Percentiles rank a stretch among this genome's conserved stretches.
Evolutionary conservation across 2,329 filamentous ascomycete genomes (phyloP).

Genomic region (Plenodomus tracheiphilus): DNA sequence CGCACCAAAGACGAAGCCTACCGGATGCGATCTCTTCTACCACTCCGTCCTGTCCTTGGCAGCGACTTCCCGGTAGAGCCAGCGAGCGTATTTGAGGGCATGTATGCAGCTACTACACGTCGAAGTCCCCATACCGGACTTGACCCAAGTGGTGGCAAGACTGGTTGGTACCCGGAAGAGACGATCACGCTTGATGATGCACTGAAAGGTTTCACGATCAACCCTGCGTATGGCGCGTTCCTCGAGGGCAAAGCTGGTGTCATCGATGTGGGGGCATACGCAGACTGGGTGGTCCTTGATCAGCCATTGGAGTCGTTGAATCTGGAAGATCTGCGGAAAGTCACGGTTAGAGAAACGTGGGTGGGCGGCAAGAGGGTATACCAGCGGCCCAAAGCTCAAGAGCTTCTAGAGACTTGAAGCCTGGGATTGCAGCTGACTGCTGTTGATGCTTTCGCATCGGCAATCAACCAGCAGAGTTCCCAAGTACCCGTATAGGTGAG

Average conservation of each 20-base stretch:
- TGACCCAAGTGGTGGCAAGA: slow-evolving; percentile 48
- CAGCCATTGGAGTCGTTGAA: slow-evolving; percentile 56
- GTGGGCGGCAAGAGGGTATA: slow-evolving; percentile 58
- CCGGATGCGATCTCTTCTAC: slow-evolving; percentile 65
- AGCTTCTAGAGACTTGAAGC: neutral
- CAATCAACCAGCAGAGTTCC: too few species aligned
- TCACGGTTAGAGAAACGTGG: slow-evolving; percentile 69
- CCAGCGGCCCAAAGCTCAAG: slow-evolving; percentile 11
- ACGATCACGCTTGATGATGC: slow-evolving; percentile 63
- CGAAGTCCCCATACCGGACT: slow-evolving; percentile 57
- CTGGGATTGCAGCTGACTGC: neutral
- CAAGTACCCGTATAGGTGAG: too few species aligned
- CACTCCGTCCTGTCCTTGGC: slow-evolving; percentile 61
- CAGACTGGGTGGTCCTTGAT: slow-evolving; percentile 73
- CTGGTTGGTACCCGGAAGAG: slow-evolving; percentile 65
- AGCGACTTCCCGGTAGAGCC: slow-evolving; percentile 75
- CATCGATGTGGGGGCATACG: slow-evolving; percentile 63
- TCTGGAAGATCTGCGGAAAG: slow-evolving; percentile 55
- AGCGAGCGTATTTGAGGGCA: slow-evolving; percentile 67
- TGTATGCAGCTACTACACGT: slow-evolving; percentile 69
- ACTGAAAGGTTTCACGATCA: slow-evolving; percentile 63
- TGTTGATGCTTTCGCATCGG: neutral
- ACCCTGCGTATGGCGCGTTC: slow-evolving; percentile 63
- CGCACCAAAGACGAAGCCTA: slow-evolving; percentile 64
- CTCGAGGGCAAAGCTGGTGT: slow-evolving; percentile 62